phyloP scores from a whole-genome alignment of 306 rosid species.

The Ammopiptanthus mongolicus region DNA sequence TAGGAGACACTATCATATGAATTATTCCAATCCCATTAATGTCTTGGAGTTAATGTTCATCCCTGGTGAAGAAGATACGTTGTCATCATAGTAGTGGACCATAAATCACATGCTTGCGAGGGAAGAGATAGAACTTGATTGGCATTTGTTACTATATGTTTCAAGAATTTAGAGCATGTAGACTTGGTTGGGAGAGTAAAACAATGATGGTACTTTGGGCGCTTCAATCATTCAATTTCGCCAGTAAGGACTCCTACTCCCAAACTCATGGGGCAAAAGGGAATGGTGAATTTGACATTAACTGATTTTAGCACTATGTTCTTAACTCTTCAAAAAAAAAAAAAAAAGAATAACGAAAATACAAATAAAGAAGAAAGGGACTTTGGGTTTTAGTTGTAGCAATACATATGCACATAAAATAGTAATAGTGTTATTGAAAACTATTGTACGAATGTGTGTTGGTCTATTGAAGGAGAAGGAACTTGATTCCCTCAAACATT shows the following conservation, averaged over 20 bases:
- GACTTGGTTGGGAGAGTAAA: slow-evolving; percentile 15
- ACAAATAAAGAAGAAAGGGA: not conserved
- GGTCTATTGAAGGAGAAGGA: too few species aligned
- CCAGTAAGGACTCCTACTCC: not conserved
- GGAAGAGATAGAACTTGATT: slow-evolving; percentile 9
- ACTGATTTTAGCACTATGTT: not conserved
- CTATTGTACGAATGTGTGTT: too few species aligned
- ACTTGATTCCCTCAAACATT: too few species aligned
- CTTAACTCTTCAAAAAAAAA: not conserved
- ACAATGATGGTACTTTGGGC: slow-evolving; percentile 25
- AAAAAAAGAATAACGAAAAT: not conserved
- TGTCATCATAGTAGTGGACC: slow-evolving; percentile 33
- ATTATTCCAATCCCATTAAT: slow-evolving; percentile 20
- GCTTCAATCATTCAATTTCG: slow-evolving; percentile 24
- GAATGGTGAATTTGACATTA: slow-evolving; percentile 11
- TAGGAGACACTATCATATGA: slow-evolving; percentile 31
- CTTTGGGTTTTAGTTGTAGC: not conserved
- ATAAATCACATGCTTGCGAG: slow-evolving; percentile 37
- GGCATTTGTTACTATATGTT: slow-evolving; percentile 33
- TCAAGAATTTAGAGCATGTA: slow-evolving; percentile 29
- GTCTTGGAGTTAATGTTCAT: slow-evolving; percentile 13
- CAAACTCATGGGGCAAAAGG: not conserved
- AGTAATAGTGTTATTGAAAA: too few species aligned
- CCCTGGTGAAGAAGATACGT: not conserved
- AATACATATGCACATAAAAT: too few species aligned